phyloP scores from a whole-genome alignment of 1,139 yeast species.

The Candida sanyaensis region DNA sequence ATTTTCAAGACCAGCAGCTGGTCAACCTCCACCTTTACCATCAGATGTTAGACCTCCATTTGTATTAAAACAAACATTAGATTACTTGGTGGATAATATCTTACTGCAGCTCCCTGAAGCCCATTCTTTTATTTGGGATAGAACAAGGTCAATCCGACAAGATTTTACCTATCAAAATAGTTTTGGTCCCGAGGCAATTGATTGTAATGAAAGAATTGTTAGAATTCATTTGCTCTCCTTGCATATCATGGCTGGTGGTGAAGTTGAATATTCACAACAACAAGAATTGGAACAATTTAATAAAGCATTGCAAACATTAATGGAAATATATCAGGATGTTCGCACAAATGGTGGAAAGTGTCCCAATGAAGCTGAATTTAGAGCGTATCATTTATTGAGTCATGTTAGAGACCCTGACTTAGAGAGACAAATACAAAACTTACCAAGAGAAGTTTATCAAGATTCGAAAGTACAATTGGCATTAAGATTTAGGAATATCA shows the following conservation, averaged over 20 bases:
- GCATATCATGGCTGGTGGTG: slow-evolving; percentile 82
- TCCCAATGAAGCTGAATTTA: slow-evolving; percentile 90
- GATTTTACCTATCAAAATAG: slow-evolving; percentile 96
- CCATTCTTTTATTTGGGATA: slow-evolving; percentile 96
- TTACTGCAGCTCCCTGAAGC: slow-evolving; percentile 74
- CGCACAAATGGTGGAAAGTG: slow-evolving; percentile 67
- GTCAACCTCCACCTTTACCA: slow-evolving; percentile 97
- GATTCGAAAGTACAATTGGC: slow-evolving; percentile 71
- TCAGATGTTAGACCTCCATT: slow-evolving; percentile 96
- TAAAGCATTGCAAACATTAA: slow-evolving; percentile 85
- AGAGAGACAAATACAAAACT: slow-evolving; percentile 70
- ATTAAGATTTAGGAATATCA: slow-evolving; percentile 61
- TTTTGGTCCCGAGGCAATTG: slow-evolving; percentile 91
- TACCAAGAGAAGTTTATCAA: slow-evolving; percentile 60
- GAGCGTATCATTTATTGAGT: slow-evolving; percentile 82
- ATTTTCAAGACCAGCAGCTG: slow-evolving; percentile 96
- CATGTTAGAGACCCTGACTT: slow-evolving; percentile 84
- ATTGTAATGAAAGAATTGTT: slow-evolving; percentile 90
- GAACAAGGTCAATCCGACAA: slow-evolving; percentile 96
- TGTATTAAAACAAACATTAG: slow-evolving; percentile 62
- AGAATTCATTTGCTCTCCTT: slow-evolving; percentile 81
- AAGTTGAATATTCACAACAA: slow-evolving; percentile 85
- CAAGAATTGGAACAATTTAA: slow-evolving; percentile 95
- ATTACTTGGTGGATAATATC: slow-evolving; percentile 66
- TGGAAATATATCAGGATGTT: slow-evolving; percentile 85